These are phyloP conservation scores for Ananas comosus DNA, from an alignment of 176 grass and related monocot genomes.

Conservation along the genomic window DNA sequence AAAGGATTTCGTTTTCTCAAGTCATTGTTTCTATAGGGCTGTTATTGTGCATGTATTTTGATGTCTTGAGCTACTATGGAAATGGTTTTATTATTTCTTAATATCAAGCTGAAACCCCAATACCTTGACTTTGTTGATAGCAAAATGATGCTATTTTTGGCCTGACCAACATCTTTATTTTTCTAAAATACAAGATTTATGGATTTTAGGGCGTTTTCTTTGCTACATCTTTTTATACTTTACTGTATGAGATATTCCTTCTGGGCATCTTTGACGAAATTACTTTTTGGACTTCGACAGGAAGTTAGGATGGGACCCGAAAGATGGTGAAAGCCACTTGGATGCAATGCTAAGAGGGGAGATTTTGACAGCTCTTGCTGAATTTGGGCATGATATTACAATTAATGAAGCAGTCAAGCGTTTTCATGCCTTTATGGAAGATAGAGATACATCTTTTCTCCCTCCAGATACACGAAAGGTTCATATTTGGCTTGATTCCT, in stretches of 20 bases:
- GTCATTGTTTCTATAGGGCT: neutral
- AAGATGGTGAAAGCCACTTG: constrained; percentile 53
- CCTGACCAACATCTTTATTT: too few relatives aligned
- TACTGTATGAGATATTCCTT: constrained; percentile 15
- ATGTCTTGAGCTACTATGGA: too few relatives aligned
- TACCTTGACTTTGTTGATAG: too few relatives aligned
- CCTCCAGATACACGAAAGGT: constrained; percentile 83
- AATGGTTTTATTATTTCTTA: too few relatives aligned
- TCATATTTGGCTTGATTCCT: constrained; percentile 16
- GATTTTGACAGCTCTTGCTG: constrained; percentile 45
- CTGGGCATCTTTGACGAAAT: constrained; percentile 14
- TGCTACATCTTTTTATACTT: neutral
- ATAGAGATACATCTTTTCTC: constrained; percentile 63
- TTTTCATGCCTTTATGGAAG: constrained; percentile 59
- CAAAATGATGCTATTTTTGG: too few relatives aligned
- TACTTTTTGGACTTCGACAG: constrained; percentile 19
- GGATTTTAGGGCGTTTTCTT: too few relatives aligned
- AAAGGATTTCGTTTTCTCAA: neutral
- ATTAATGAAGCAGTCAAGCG: constrained; percentile 57
- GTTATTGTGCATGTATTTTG: too few relatives aligned
- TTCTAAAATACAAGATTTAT: too few relatives aligned
- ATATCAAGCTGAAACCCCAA: too few relatives aligned
- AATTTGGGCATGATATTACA: constrained; percentile 61
- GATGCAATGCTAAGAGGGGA: constrained; percentile 78
- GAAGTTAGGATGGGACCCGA: constrained; percentile 81